Evolutionary conservation across 495 filamentous ascomycete species (phyloP), one percentile per base, ranked within the genome.

Genomic region (Trichoderma gamsii): DNA sequence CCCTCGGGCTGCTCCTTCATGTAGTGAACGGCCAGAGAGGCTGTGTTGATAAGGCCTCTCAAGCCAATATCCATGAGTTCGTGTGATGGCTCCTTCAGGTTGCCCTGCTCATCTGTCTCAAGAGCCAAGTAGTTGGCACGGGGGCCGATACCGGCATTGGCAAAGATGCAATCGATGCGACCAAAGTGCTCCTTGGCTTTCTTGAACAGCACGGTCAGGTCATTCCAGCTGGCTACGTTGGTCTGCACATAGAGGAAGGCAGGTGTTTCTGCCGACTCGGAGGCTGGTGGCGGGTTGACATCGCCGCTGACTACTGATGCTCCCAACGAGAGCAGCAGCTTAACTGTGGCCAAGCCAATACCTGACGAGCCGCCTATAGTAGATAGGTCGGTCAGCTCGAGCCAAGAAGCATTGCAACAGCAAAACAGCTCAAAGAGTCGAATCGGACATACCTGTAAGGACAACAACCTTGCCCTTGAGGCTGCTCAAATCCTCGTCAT

Each of bases 91-190:
- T 83, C 79, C 29, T 78, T 72, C 13, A 83, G 71, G 9, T 79
- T 75, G 1, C 79, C 77, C 18, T 76, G 66, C 16, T 78, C 77
- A 25, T 83, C 78, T 29, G 79, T 73, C 21, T 75, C 79, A 21
- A 79, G 71, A 11, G 75, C 77, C 13, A 81, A 69, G 69, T 82
- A 81, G 65, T 79, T 72, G 2, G 72, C 72, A 0, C 70, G 75
- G 7, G 79, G 78, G 7, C 71, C 71, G 18, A 84, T 71, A 18
- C 83, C 83, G 5, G 83, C 83, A 59, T 83, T 83, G 43, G 82
- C 81, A 43, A 84, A 79, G 23, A 83, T 82, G 66, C 80, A 76
- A 69, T 85, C 83, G 41, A 85, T 81, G 5, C 75, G 77, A 8
- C 80, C 78, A 69, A 78, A 79, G 23, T 66, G 71, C 21, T 77